Percentiles rank a stretch among this genome's conserved stretches.
Conservation (phyloP, 2,329 filamentous ascomycete species). For the Alternaria brassicae region DNA sequence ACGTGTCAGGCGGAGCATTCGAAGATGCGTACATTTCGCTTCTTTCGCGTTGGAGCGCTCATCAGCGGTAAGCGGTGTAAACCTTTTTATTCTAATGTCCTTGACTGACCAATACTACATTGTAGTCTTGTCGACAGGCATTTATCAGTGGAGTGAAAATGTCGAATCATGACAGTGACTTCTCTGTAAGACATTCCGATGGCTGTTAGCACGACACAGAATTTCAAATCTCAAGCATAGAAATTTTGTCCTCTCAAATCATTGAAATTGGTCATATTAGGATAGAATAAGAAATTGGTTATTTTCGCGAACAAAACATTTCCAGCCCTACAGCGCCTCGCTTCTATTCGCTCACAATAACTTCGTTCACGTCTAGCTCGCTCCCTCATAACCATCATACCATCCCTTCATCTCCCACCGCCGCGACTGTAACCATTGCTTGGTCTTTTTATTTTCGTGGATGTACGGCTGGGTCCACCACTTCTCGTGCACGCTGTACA, state of each 20-base stretch:
- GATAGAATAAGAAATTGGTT: background rate
- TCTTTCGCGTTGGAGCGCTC: background rate
- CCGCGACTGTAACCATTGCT: constrained; percentile 42
- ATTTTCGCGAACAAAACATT: background rate
- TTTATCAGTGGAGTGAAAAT: background rate
- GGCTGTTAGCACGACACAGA: background rate
- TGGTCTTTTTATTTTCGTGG: constrained; percentile 35
- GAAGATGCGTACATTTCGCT: background rate
- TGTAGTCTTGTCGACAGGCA: background rate
- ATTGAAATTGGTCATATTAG: too few species aligned
- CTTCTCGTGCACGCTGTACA: constrained; percentile 51
- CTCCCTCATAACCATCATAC: constrained; percentile 35
- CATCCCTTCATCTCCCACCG: constrained; percentile 53
- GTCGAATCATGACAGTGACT: background rate
- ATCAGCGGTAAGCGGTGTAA: background rate
- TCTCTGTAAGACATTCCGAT: background rate
- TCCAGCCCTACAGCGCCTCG: background rate
- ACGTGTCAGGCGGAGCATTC: background rate
- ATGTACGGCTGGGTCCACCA: constrained; percentile 47
- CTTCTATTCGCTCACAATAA: background rate
- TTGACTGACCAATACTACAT: background rate
- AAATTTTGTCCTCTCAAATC: background rate
- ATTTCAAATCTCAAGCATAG: background rate
- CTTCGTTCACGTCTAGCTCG: constrained; percentile 17
- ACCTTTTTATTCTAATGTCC: background rate